These are phyloP conservation scores for Penicillium sclerotigenum DNA, from an alignment of 2,329 filamentous ascomycete species.

Conservation along the genomic window DNA sequence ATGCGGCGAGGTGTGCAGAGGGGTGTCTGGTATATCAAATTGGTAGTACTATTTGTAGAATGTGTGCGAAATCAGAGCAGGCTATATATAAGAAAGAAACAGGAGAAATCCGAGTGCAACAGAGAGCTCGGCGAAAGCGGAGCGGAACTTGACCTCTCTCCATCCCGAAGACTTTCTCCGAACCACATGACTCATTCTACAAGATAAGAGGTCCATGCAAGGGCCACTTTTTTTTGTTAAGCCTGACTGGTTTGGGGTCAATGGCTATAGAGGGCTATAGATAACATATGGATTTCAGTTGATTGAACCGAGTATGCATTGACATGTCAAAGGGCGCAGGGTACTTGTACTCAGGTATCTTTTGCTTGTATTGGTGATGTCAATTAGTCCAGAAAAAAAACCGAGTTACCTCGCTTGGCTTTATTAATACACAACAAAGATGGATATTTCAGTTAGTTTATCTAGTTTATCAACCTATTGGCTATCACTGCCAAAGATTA, in stretches of 20 bases:
- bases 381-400: too few species aligned
- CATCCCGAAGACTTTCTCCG: neutral
- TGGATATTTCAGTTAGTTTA: too few species aligned
- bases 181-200: conserved; percentile 4
- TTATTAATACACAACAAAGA: too few species aligned
- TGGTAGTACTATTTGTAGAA: neutral
- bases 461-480: too few species aligned
- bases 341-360: too few species aligned
- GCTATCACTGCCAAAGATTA: too few species aligned
- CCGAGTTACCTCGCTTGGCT: too few species aligned
- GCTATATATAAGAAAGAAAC: neutral
- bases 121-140: conserved; percentile 9
- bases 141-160: neutral
- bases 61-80: neutral
- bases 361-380: too few species aligned
- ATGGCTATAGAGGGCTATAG: neutral
- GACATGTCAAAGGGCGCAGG: neutral
- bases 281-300: neutral
- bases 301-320: too few species aligned
- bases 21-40: neutral
- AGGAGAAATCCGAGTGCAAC: neutral
- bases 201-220: too few species aligned
- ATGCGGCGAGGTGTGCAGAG: neutral
- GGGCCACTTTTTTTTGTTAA: too few species aligned
- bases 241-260: neutral